Evolutionary conservation across 805 yeast species (phyloP).

Genomic region (Starmerella riodocensis): DNA sequence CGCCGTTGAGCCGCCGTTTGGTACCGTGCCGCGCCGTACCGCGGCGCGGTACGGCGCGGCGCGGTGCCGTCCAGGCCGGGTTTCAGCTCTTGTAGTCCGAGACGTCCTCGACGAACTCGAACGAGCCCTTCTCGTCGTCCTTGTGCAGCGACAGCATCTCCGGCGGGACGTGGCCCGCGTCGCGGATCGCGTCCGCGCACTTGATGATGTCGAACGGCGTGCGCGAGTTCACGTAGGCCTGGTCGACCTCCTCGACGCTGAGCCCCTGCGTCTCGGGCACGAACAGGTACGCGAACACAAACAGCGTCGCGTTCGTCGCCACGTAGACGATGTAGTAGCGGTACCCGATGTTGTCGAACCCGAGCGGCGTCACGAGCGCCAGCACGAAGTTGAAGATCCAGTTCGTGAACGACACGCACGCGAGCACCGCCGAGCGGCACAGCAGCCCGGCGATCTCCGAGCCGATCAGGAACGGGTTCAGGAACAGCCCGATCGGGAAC

Average conservation of each 20-base stretch:
- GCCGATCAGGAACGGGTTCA: constrained; percentile 32
- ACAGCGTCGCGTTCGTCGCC: constrained; percentile 36
- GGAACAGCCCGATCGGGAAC: constrained; percentile 38
- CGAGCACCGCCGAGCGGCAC: constrained; percentile 39
- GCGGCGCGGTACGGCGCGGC: too few relatives aligned
- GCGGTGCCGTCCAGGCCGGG: too few relatives aligned
- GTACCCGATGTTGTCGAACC: constrained; percentile 38
- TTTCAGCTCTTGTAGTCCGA: not conserved
- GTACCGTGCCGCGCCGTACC: too few relatives aligned
- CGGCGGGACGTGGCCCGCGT: constrained; percentile 13
- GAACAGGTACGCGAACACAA: constrained; percentile 33
- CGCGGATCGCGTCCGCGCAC: constrained; percentile 10
- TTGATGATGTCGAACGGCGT: constrained; percentile 13
- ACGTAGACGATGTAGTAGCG: constrained; percentile 50
- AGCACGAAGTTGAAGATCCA: constrained; percentile 48
- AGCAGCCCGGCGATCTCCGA: constrained; percentile 44
- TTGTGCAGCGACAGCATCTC: constrained; percentile 2
- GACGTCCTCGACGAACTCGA: constrained; percentile 6
- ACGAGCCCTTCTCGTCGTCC: constrained; percentile 10
- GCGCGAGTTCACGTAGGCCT: constrained; percentile 22
- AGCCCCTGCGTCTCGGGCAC: constrained; percentile 51
- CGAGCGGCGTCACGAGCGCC: constrained; percentile 41
- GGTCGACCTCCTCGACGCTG: constrained; percentile 43
- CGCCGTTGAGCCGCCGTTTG: too few relatives aligned
- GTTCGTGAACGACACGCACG: constrained; percentile 41